Evolutionary conservation across 352 stramenopile species (phyloP).

Genomic region (Globisporangium canariense): DNA sequence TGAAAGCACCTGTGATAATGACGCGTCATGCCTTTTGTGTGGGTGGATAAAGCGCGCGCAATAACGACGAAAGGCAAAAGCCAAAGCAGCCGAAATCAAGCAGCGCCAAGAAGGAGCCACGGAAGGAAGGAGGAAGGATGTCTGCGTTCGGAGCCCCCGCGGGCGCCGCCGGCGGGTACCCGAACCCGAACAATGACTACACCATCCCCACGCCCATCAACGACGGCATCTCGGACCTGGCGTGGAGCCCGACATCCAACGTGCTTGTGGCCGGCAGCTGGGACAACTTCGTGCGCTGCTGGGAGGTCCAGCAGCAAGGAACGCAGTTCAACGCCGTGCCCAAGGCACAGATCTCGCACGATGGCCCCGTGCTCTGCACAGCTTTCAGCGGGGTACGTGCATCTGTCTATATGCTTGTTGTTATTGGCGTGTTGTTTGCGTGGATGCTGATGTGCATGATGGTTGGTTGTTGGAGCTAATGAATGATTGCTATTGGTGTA

Average conservation of each 20-base stretch:
- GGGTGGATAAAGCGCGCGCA: neutral
- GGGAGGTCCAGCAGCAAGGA: constrained; percentile 75
- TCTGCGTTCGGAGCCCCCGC: constrained; percentile 49
- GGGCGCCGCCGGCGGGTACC: constrained; percentile 41
- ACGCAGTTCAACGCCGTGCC: constrained; percentile 70
- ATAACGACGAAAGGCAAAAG: constrained; percentile 1
- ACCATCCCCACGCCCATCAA: constrained; percentile 56
- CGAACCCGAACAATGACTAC: constrained; percentile 81
- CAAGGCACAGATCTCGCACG: constrained; percentile 85
- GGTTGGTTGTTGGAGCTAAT: neutral
- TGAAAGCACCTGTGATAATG: too few species aligned
- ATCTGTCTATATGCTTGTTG: neutral
- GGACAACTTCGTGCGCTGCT: constrained; percentile 84
- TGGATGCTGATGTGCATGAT: neutral
- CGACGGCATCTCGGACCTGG: constrained; percentile 74
- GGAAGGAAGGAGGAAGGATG: constrained; percentile 13
- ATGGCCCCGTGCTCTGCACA: constrained; percentile 90
- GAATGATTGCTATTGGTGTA: constrained; percentile 1
- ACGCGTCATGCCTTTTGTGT: too few species aligned
- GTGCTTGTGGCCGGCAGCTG: constrained; percentile 74
- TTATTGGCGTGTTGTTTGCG: neutral
- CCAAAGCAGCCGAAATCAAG: constrained; percentile 1
- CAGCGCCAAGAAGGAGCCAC: neutral
- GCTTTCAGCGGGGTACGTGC: constrained; percentile 79
- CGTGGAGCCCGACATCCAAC: constrained; percentile 75